phyloP scores from a whole-genome alignment of 495 filamentous ascomycete genomes.

The Podospora pseudocomata region DNA sequence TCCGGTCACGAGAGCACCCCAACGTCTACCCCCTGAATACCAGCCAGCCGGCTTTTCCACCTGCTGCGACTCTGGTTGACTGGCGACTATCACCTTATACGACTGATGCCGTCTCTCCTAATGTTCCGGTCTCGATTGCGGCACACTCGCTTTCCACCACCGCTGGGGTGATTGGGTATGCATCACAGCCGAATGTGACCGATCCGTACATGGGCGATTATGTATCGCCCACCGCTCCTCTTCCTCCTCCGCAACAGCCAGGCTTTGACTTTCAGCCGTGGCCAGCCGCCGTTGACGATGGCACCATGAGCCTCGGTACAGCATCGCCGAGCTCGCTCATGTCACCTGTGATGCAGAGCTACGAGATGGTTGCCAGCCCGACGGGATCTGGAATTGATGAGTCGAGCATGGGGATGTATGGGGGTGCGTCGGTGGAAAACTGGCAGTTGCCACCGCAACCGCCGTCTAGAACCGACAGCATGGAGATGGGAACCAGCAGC shows the following conservation, averaged over 20 bases:
- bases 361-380: neutral
- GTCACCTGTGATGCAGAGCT: slow-evolving; percentile 8
- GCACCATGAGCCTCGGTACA: neutral
- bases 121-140: slow-evolving; percentile 7
- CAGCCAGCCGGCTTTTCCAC: slow-evolving; percentile 11
- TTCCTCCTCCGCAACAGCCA: neutral
- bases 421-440: neutral
- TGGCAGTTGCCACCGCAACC: neutral
- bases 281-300: neutral
- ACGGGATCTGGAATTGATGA: slow-evolving; percentile 5
- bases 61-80: neutral
- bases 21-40: neutral
- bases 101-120: slow-evolving; percentile 9
- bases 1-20: neutral
- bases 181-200: slow-evolving; percentile 3
- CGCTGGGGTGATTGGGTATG: neutral
- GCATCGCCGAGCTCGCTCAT: neutral
- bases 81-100: slow-evolving; percentile 3
- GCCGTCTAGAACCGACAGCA: neutral
- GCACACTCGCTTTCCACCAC: neutral
- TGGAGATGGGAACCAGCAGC: neutral
- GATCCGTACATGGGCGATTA: slow-evolving; percentile 14
- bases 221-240: slow-evolving; percentile 13
- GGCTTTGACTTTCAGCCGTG: slow-evolving; percentile 7
- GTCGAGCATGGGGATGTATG: neutral